A percentile compares a stretch with the other conserved stretches of the same genome.
Evolutionary conservation across 2,329 filamentous ascomycete genomes (phyloP).

Genomic region (Trichothecium roseum): DNA sequence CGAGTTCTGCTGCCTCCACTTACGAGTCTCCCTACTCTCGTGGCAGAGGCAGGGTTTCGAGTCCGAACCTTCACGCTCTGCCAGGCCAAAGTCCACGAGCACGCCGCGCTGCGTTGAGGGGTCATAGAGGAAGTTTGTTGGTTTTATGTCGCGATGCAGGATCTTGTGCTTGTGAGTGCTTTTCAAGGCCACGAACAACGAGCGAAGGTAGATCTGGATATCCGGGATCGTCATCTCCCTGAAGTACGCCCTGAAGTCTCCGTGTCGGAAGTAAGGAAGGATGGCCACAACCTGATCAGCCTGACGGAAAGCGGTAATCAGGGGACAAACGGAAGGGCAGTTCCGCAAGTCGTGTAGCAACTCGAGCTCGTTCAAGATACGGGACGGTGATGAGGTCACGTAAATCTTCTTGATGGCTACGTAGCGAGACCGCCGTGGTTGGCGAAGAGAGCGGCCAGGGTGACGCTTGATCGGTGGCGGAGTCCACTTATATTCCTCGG

Average conservation of each 20-base stretch:
- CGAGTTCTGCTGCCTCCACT: constrained; percentile 46
- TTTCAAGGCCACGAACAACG: constrained; percentile 73
- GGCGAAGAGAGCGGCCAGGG: constrained; percentile 15
- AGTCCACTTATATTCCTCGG: constrained; percentile 55
- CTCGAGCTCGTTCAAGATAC: constrained; percentile 94
- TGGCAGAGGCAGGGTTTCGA: constrained; percentile 75
- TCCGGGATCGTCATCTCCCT: constrained; percentile 78
- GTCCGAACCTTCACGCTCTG: constrained; percentile 72
- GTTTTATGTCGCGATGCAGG: constrained; percentile 91
- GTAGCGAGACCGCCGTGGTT: constrained; percentile 47
- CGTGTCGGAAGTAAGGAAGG: constrained; percentile 89
- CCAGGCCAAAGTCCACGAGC: constrained; percentile 96
- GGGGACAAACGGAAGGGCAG: constrained; percentile 78
- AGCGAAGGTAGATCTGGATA: constrained; percentile 82
- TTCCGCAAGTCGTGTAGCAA: constrained; percentile 78
- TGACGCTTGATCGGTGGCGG: constrained; percentile 53
- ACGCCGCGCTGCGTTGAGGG: constrained; percentile 72
- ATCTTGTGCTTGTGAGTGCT: constrained; percentile 79
- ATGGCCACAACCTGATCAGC: constrained; percentile 93
- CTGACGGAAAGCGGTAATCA: constrained; percentile 93
- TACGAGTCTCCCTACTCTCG: constrained; percentile 51
- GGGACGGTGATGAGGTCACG: constrained; percentile 85
- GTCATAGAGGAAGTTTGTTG: constrained; percentile 94
- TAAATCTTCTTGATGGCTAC: constrained; percentile 99
- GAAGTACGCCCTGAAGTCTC: constrained; percentile 92